Evolutionary conservation across 345 rosid genomes (phyloP), one percentile per base, ranked within the genome.

Genomic region (Camelina neglecta): DNA sequence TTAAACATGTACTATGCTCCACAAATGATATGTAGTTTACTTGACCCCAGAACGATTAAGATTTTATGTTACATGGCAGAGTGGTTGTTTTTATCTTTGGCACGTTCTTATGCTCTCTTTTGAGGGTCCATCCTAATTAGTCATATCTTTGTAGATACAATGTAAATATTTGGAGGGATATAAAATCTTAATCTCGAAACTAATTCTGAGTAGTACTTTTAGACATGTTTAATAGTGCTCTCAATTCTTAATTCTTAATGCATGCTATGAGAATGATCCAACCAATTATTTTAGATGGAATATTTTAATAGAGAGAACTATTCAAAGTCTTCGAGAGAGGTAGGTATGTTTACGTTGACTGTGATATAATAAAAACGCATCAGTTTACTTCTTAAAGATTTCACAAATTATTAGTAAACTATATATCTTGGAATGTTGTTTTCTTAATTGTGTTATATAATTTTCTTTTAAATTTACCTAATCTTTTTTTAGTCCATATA

Each of bases 91-190:
- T 29, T 35, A 47, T 49, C 5, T 31, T 61, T 7, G 21, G 23
- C 20, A 50, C 26, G 75, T 60, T 48, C 58, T 49, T 18, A 60
- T 23, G 59, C 15, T 60, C 49, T 71, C 8, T 48, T 60, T 60
- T 21, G 8, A 21, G 21, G 35, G 23, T 60, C 47, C 33, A 13
- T 20, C n/a, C 31, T 20, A 48, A 11, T 20, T 35, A 60, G 62
- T 57, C 35, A 5, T 47, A 21, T 15, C 48, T 21, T 13, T 60
- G 59, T 48, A 45, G 21, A 1, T 39, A 31, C 64, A 16, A 15
- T 68, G 51, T 54, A 5, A 38, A 8, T 39, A 67, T 38, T 9
- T 5, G 36, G 54, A 5, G 24, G 38, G 16, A 56, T 57, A 29
- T 18, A 45, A 29, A 45, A 44, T 0, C 18, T 58, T 45, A 2